phyloP scores from a whole-genome alignment of 805 yeast genomes.

The Suhomyces faveliae region DNA sequence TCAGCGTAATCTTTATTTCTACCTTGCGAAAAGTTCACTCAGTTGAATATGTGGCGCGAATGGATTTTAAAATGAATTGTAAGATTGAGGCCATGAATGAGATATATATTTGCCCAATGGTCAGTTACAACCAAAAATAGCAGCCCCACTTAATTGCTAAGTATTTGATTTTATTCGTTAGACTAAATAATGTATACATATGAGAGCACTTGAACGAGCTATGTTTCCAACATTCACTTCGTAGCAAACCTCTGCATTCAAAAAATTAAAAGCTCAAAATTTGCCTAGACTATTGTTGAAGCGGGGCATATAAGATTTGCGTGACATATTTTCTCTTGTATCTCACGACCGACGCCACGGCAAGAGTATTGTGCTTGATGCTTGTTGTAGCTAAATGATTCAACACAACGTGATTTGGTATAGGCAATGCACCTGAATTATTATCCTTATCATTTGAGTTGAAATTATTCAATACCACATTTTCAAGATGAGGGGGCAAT shows the following conservation, averaged over 20 bases:
- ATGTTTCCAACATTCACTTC: not conserved
- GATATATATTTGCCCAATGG: no score
- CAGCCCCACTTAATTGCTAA: no score
- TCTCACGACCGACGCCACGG: conserved; percentile 89
- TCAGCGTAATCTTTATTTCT: not conserved
- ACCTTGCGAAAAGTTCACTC: not conserved
- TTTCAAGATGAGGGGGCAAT: conserved; percentile 93
- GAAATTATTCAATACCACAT: conserved; percentile 81
- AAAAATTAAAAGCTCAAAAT: not conserved
- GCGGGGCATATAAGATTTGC: conserved; percentile 87
- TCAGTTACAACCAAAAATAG: no score
- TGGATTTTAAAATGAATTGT: no score
- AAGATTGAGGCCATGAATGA: no score
- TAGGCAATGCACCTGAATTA: conserved; percentile 84
- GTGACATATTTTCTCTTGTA: conserved; percentile 88
- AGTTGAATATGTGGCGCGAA: not conserved
- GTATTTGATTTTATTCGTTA: not conserved
- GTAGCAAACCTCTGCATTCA: not conserved
- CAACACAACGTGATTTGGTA: conserved; percentile 91
- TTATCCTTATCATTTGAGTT: conserved; percentile 63
- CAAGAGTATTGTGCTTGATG: conserved; percentile 88
- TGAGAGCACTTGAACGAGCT: not conserved
- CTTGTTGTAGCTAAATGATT: conserved; percentile 95
- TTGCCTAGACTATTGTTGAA: conserved; percentile 38
- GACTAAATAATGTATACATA: not conserved